Evolutionary conservation across 225 moss, liverwort and hornwort genomes (phyloP).

Genomic region (Thuidium tamariscinum): DNA sequence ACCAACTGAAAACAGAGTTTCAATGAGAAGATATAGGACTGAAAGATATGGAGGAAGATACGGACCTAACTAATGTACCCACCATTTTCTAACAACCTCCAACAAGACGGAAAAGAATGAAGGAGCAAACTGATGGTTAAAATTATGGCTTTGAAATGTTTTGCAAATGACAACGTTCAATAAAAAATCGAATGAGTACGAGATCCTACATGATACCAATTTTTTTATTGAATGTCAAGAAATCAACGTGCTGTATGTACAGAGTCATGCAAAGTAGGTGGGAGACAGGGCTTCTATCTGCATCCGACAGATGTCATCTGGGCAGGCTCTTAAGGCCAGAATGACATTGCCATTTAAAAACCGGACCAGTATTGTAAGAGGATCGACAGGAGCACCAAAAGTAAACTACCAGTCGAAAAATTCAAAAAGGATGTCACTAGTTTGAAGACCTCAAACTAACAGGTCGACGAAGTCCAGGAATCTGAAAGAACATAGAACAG

Average conservation of each 20-base stretch:
- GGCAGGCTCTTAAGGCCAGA: constrained; percentile 2
- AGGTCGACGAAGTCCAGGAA: constrained; percentile 73
- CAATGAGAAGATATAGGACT: neutral
- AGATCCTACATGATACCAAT: neutral
- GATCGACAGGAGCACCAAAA: neutral
- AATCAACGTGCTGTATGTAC: constrained; percentile 13
- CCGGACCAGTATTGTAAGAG: neutral
- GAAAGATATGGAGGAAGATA: neutral
- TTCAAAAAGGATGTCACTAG: neutral
- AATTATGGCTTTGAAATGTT: neutral
- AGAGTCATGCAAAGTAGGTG: neutral
- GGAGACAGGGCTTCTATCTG: neutral
- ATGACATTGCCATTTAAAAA: neutral
- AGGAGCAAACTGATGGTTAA: neutral
- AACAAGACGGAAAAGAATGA: neutral
- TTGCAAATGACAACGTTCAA: neutral
- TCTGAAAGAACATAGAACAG: constrained; percentile 27
- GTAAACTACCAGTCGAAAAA: neutral
- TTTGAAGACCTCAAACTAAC: constrained; percentile 37
- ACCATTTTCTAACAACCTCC: neutral
- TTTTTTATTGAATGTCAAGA: constrained; percentile 5
- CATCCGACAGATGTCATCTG: neutral
- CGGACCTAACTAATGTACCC: neutral
- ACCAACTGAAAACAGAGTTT: neutral
- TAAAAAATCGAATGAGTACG: neutral